Base-by-base conservation (phyloP, 495 filamentous ascomycete genomes). In the Annulohypoxylon bovei region DNA sequence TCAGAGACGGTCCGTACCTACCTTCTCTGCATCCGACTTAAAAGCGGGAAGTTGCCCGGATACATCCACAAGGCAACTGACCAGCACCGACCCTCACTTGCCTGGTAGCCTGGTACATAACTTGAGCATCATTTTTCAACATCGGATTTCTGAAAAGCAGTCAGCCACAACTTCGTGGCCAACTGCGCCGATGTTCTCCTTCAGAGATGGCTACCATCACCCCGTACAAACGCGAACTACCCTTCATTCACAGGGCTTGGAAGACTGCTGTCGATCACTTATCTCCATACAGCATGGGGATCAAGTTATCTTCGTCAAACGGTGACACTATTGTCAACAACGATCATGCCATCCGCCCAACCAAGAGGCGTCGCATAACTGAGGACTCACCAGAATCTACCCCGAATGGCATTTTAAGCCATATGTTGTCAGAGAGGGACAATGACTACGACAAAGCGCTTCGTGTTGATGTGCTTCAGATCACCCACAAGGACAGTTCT, bases 401-500 rank as follows among this genome's bases (percentile, higher is more conserved):
- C 18, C 70, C 64, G 3, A 63, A 74, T 62, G 62, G 76, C 49
- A 61, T 63, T 16, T 64, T 75, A 12, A 46, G 70, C 14, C 74
- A 74, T 3, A 65, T 83, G 44, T 57, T 78, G n/a, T 62, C 73
- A 30, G 68, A 75, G 22, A 66, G 52, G 4, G 60, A 75, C n/a
- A 54, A 62, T 16, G 75, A 81, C 47, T 73, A 76, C 54, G 74
- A 78, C n/a, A 71, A 75, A 39, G 74, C 78, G 6, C 76, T 87
- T 32, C 81, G 80, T 25, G 79, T 87, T 50, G 81, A 86, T 57
- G 66, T 85, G 42, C 76, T 82, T 56, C 82, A 82, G 59, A 82
- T 86, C 58, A 77, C 67, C 28, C 82, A 83, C 77, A 80, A 80
- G 57, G 78, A 82, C 53, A 72, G 78, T 23, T 77, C 79, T 7